Evolutionary conservation across 2,329 filamentous ascomycete genomes (phyloP), one percentile per base, ranked within the genome.

Genomic region (Pseudonectria buxi): DNA sequence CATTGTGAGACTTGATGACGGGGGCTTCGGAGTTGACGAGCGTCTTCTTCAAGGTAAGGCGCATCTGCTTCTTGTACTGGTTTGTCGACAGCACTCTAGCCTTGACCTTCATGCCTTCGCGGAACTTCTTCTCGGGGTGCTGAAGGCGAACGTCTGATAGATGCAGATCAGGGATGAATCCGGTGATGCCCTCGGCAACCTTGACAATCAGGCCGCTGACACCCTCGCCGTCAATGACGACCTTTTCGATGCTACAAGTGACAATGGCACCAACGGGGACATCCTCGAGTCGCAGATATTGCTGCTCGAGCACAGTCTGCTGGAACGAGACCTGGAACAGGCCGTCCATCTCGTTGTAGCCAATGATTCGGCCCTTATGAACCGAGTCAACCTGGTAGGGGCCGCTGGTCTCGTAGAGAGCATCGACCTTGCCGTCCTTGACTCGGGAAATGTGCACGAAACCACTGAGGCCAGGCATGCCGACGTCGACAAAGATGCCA

Each of bases 371-470:
- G 27, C 83, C 87, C 33, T 80, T 77, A 61, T 98, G 92, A 12
- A 74, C 76, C 1, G 88, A 83, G 27, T 78, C 87, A 14, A 84
- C 56, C 59, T 87, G 85, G 67, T 81, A 95, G 3, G 82, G 73
- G 0, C 92, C 92, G 13, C 78, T 80, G 4, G 78, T 71, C 44
- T 86, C 78, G 11, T 86, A 85, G 5, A 98, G 69, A 2, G 76
- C 77, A 44, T 96, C 92, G 35, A 95, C 75, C 58, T 92, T 94
- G 47, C 83, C 82, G 57, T 98, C 90, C 40, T 90, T 84, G 42
- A 98, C 76, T 45, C 86, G 78, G 1, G 92, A 98, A 46, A 98
- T 94, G 59, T 98, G 92, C 14, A 94, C 88, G 54, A 95, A 98
- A 9, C 86, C 86, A n/a, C 76, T 69, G 3, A 90, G 68, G 22